Conservation (phyloP, 1,284 basidiomycete genomes). For the Thecaphora frezii region DNA sequence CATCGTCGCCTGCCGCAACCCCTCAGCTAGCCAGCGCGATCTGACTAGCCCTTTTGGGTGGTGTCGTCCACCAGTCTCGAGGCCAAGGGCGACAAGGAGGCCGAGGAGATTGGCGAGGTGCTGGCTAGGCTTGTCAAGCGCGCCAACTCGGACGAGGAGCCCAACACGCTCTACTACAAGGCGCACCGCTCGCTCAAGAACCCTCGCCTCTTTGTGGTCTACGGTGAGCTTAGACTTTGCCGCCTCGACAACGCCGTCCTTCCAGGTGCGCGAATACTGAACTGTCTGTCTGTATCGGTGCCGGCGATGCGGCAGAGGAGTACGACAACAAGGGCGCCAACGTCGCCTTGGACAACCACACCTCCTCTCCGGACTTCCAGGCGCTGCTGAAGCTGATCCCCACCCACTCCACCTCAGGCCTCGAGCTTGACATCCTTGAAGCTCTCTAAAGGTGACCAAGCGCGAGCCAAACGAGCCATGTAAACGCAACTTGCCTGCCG, state of each 20-base stretch:
- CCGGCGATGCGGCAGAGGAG: constrained; percentile 27
- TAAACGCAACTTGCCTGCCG: too few relatives aligned
- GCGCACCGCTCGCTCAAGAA: constrained; percentile 29
- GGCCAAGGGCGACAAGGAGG: constrained; percentile 29
- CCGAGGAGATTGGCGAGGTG: constrained; percentile 24
- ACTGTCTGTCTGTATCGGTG: too few relatives aligned
- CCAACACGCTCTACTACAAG: constrained; percentile 25
- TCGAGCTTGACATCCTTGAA: too few relatives aligned
- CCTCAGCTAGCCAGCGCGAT: too few relatives aligned
- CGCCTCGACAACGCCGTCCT: background rate
- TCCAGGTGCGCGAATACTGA: background rate
- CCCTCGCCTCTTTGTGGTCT: constrained; percentile 31
- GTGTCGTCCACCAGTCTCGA: too few relatives aligned
- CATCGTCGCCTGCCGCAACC: too few relatives aligned
- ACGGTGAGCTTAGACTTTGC: constrained; percentile 23
- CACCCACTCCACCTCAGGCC: background rate
- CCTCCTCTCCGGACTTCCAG: constrained; percentile 24
- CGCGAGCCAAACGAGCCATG: too few relatives aligned
- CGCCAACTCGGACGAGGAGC: constrained; percentile 35
- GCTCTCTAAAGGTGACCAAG: too few relatives aligned
- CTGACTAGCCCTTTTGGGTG: too few relatives aligned
- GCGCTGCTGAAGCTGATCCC: constrained; percentile 13
- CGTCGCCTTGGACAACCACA: constrained; percentile 19
- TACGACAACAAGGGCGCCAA: constrained; percentile 38
- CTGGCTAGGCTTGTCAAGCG: constrained; percentile 27